Percentiles rank a stretch among this genome's conserved stretches.
These are phyloP conservation scores for Citrullus colocynthis DNA, from an alignment of 306 rosid genomes.

Conservation along the genomic window DNA sequence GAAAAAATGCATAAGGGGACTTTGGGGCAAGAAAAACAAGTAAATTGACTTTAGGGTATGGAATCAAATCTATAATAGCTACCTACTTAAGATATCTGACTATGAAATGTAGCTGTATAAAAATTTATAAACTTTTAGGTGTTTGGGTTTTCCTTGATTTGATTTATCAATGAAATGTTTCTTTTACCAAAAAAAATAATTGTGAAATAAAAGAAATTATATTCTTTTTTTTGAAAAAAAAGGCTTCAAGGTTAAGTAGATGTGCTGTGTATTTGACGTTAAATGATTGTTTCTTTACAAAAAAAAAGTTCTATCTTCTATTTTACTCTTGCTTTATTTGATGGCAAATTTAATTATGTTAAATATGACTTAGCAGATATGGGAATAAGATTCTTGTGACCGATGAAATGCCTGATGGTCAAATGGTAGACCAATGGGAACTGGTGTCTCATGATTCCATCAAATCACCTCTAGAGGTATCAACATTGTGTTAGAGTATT, in stretches of 20 bases:
- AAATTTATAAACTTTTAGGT: neutral
- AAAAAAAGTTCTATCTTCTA: neutral
- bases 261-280: neutral
- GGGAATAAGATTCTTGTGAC: slow-evolving; percentile 89
- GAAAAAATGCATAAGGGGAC: neutral
- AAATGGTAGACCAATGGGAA: slow-evolving; percentile 99
- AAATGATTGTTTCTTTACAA: neutral
- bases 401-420: slow-evolving; percentile 94
- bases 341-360: slow-evolving; percentile 15
- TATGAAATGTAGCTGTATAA: neutral
- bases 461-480: slow-evolving; percentile 79
- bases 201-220: too few relatives aligned
- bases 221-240: neutral
- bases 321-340: slow-evolving; percentile 7
- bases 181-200: too few relatives aligned
- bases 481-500: neutral
- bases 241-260: neutral
- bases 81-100: neutral
- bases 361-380: slow-evolving; percentile 44
- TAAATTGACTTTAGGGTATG: neutral
- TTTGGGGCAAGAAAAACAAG: neutral
- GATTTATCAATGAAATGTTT: too few relatives aligned
- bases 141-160: too few relatives aligned
- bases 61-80: neutral
- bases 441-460: slow-evolving; percentile 56